These are phyloP conservation scores for Gracilaria domingensis DNA, from an alignment of 23 red algal species.

Conservation along the genomic window DNA sequence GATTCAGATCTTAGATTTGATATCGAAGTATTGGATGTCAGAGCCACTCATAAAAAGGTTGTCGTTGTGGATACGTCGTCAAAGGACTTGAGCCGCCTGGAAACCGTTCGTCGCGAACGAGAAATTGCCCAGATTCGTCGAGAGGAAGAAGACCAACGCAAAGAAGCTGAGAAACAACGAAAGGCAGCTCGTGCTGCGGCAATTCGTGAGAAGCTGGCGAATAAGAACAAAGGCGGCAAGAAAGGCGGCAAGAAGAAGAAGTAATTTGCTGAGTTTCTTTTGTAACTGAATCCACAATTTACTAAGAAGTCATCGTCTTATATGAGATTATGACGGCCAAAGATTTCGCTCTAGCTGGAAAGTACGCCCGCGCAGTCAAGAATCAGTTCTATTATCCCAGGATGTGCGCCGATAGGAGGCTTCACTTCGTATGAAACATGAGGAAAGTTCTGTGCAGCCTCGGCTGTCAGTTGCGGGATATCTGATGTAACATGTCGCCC, in stretches of 20 bases:
- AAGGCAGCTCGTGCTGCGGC: slow-evolving; percentile 61
- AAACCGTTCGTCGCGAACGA: slow-evolving; percentile 36
- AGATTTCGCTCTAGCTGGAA: not conserved
- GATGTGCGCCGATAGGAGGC: slow-evolving; percentile 67
- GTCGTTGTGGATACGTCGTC: slow-evolving; percentile 34
- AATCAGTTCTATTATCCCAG: slow-evolving; percentile 55
- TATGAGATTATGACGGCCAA: not conserved
- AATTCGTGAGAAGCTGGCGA: slow-evolving; percentile 59
- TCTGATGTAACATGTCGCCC: slow-evolving; percentile 83
- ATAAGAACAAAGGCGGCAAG: slow-evolving; percentile 51
- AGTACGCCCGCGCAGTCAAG: slow-evolving; percentile 48
- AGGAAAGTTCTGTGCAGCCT: slow-evolving; percentile 43
- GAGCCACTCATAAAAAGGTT: slow-evolving; percentile 60
- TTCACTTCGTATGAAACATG: slow-evolving; percentile 58
- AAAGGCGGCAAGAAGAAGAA: slow-evolving; percentile 70
- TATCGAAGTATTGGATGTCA: slow-evolving; percentile 64
- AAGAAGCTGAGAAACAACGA: slow-evolving; percentile 41
- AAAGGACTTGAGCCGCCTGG: slow-evolving; percentile 51
- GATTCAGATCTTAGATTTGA: slow-evolving; percentile 61
- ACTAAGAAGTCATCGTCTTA: not conserved
- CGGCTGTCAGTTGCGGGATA: slow-evolving; percentile 80
- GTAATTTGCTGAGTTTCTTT: not conserved
- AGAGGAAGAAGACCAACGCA: slow-evolving; percentile 54
- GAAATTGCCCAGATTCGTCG: slow-evolving; percentile 55
- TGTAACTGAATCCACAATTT: not conserved